Base-by-base conservation (phyloP, 2,329 filamentous ascomycete species). In the Arthrocladium fulminans region DNA sequence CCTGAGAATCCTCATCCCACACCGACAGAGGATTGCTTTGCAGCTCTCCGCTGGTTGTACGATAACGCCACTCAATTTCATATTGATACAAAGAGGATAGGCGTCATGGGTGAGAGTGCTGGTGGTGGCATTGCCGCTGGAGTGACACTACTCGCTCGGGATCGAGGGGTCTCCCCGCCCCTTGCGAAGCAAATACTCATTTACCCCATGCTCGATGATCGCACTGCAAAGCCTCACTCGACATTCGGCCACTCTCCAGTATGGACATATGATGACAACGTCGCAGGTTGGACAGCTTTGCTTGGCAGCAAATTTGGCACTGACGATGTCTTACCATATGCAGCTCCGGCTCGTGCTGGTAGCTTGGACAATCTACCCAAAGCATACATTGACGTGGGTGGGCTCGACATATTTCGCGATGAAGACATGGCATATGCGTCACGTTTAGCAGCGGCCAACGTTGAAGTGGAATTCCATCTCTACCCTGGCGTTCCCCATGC, bases 191-290 rank as follows among this genome's bases (percentile, higher is more conserved):
- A 72, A 58, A 62, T 74, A 38, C 63, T 74, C 7, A 59, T 70
- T 39, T 69, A 69, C 42, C 71, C 69, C 2, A 74, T 74, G 71
- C 59, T 75, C 9, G 71, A 75, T 54, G 67, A 74, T 40, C 65
- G 61, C 34, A 59, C 61, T n/a, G 58, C 51, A n/a, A 51, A 51
- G 6, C 63, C 63, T 3, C 59, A 60, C n/a, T 51, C 53, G 10
- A 61, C 66, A 10, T 62, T 67, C 41, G 61, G 62, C 20, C 55
- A 57, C 2, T 60, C 64, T 23, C 59, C 61, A 0, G 60, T 60
- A n/a, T 73, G 70, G 68, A 59, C 56, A 1, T 54, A 56, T 4
- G 61, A 60, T 35, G 63, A 65, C 46, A 72, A 71, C 53, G 53
- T 60, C 34, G 68, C 64, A 3, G 70, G 63, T 3, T 74, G 71